Base-by-base conservation (phyloP, 768 basidiomycete genomes). In the Strobilomyces confusus region DNA sequence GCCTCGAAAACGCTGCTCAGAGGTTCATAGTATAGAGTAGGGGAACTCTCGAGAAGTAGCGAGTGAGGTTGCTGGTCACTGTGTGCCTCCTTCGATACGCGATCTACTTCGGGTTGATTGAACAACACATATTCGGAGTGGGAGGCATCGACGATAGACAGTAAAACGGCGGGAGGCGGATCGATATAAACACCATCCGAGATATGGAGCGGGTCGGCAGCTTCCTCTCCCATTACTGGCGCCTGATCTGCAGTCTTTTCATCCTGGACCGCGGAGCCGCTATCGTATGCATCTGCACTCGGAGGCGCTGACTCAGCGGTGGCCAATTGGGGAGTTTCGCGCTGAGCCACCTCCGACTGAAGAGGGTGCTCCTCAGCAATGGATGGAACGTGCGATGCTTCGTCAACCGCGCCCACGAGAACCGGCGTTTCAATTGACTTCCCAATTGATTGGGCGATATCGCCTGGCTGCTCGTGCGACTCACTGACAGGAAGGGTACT, bases 21-120 rank as follows among this genome's bases (percentile, higher is more conserved):
- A 26, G 88, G 83, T 64, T 90, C 88, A 60, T 90, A 91, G 67
- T 88, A 92, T 8, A 91, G 73, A 5, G 82, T 86, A 3, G 88
- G 87, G 17, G 72, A 77, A 52, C 81, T 73, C 43, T 81, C 77
- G 53, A 92, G 75, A 44, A 91, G 70, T 7, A 88, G 64, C n/a
- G 69, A 63, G 30, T 56, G 69, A 40, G 29, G 42, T 57, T 45
- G 61, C 38, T 64, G 63, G 38, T 54, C 36, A 44, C 26, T 42
- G 7, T 64, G 60, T 15, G 49, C 57, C 14, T 55, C 55, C 13
- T 40, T 22, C 20, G 68, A 53, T 29, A 69, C 64, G 38, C n/a
- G 52, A 20, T 61, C 67, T 52, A 58, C 68, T 36, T 59, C 53
- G 8, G 79, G 77, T 44, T 77, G 75, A 62, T 83, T 88, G 70